These are phyloP conservation scores for Diaporthe sp. DNA, from an alignment of 2,329 filamentous ascomycete species.

Conservation along the genomic window DNA sequence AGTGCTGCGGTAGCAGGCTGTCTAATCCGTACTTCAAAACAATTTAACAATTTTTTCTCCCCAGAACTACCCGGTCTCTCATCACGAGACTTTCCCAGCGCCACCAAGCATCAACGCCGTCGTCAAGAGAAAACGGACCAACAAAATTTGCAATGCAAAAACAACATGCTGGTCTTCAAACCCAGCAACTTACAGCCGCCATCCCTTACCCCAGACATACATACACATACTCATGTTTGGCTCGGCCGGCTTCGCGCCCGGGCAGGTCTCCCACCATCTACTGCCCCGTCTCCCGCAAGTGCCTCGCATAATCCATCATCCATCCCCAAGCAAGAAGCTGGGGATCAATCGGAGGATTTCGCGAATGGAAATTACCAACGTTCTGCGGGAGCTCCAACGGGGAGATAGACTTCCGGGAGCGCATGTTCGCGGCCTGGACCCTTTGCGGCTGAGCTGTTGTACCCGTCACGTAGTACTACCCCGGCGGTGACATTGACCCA, in stretches of 20 bases:
- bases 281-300: too few species aligned
- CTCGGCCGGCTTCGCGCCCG: too few species aligned
- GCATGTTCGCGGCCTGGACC: too few species aligned
- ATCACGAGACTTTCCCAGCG: background rate
- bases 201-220: background rate
- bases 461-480: background rate
- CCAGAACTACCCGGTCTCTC: background rate
- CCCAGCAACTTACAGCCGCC: background rate
- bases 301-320: too few species aligned
- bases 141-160: background rate
- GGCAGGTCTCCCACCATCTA: background rate
- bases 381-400: too few species aligned
- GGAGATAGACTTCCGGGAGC: too few species aligned
- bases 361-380: too few species aligned
- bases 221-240: background rate
- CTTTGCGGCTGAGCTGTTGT: too few species aligned
- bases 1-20: background rate
- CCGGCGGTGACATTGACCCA: background rate
- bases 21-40: background rate
- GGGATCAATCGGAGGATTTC: too few species aligned
- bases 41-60: background rate
- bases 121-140: background rate
- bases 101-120: conserved; percentile 7
- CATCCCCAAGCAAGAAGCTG: too few species aligned
- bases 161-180: background rate